These are phyloP conservation scores for Suhomyces sp. DNA, from an alignment of 805 yeast genomes.

Conservation along the genomic window DNA sequence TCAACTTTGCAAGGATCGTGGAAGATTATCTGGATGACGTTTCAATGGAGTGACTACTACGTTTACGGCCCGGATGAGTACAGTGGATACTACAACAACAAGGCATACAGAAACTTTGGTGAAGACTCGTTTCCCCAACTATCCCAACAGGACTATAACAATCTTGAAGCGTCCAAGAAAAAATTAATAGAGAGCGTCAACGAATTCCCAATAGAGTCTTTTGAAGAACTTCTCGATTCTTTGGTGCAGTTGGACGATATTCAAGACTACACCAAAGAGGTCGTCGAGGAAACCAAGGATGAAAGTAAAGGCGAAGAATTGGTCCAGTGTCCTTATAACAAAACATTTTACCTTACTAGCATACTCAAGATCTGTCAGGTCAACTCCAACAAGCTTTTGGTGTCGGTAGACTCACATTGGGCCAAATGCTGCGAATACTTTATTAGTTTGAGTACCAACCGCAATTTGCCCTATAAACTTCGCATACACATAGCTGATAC, in stretches of 20 bases:
- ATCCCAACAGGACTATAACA: conserved; percentile 43
- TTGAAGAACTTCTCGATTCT: conserved; percentile 46
- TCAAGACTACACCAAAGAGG: not conserved
- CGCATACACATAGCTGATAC: conserved; percentile 49
- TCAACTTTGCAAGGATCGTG: conserved; percentile 66
- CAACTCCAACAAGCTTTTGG: conserved; percentile 51
- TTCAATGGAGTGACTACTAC: conserved; percentile 77
- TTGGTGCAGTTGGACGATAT: conserved; percentile 34
- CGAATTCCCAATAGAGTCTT: conserved; percentile 52
- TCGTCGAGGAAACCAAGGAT: conserved; percentile 16
- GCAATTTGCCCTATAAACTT: conserved; percentile 38
- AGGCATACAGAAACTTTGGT: conserved; percentile 14
- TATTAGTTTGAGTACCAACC: conserved; percentile 42
- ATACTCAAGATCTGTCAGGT: conserved; percentile 51
- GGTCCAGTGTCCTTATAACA: conserved; percentile 49
- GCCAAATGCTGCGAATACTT: conserved; percentile 43
- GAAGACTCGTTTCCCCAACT: conserved; percentile 32
- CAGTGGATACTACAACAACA: conserved; percentile 33
- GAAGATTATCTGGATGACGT: conserved; percentile 55
- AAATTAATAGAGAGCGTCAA: conserved; percentile 63
- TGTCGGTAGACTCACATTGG: conserved; percentile 48
- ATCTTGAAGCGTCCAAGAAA: conserved; percentile 54
- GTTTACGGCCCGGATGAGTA: conserved; percentile 53
- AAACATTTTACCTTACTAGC: conserved; percentile 51
- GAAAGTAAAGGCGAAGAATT: conserved; percentile 7